Evolutionary conservation across 345 rosid genomes (phyloP).

Genomic region (Corymbia maculata): DNA sequence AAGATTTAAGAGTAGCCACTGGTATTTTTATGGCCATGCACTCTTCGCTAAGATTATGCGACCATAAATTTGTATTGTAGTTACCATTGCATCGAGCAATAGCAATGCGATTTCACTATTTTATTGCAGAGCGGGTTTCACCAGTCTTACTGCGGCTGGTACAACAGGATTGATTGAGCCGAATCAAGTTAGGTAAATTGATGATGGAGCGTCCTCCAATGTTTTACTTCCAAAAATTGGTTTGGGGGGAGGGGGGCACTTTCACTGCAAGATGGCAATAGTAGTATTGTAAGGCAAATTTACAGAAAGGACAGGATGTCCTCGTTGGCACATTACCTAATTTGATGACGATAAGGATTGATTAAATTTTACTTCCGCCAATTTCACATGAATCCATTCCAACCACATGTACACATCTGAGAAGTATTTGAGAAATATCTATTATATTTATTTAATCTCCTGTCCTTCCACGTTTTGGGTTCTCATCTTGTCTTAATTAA

Average conservation of each 20-base stretch:
- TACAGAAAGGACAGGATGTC: neutral
- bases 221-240: neutral
- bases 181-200: neutral
- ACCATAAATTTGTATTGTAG: neutral
- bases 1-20: neutral
- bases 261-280: neutral
- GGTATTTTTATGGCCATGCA: neutral
- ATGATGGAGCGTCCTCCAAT: neutral
- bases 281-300: neutral
- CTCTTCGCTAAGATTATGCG: neutral
- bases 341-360: neutral
- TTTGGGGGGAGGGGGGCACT: neutral
- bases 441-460: neutral
- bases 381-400: neutral
- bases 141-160: neutral
- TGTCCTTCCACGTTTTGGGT: neutral
- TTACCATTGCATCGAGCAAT: neutral
- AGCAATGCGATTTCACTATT: neutral
- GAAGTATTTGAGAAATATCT: neutral
- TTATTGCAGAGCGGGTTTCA: rapidly evolving
- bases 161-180: neutral
- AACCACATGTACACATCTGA: neutral
- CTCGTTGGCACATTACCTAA: neutral
- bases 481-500: neutral
- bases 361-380: neutral